Conservation (phyloP, 2,329 filamentous ascomycete genomes). For the Sporothrix pallida region DNA sequence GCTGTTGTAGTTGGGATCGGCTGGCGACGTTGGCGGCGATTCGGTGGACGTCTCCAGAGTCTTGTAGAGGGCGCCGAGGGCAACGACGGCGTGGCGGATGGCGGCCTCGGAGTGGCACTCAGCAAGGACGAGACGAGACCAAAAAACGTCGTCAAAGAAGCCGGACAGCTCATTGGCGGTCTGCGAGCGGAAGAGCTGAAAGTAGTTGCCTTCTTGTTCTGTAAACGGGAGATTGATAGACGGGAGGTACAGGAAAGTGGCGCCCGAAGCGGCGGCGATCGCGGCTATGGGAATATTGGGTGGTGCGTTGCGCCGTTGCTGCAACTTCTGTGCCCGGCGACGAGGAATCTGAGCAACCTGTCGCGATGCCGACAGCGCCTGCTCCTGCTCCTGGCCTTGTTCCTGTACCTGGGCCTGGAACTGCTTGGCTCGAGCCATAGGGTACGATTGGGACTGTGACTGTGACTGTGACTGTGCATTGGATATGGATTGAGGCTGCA, state of each 20-base stretch:
- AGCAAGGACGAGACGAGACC: conserved; percentile 66
- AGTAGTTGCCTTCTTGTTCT: conserved; percentile 62
- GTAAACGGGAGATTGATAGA: conserved; percentile 54
- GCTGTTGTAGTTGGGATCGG: conserved; percentile 42
- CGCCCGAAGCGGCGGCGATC: conserved; percentile 37
- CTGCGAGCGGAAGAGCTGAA: conserved; percentile 65
- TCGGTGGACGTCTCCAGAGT: conserved; percentile 65
- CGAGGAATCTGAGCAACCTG: conserved; percentile 38
- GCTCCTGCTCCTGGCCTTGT: background rate
- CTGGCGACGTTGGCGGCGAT: conserved; percentile 56
- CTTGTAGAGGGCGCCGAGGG: conserved; percentile 70
- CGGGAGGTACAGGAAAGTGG: conserved; percentile 47
- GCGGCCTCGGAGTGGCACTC: conserved; percentile 67
- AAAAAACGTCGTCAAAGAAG: conserved; percentile 70
- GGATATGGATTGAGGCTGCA: background rate
- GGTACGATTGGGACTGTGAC: background rate
- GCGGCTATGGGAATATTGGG: conserved; percentile 45
- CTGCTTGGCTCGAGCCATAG: background rate
- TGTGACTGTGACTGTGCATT: background rate
- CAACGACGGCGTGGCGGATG: conserved; percentile 69
- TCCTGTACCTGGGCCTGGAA: conserved; percentile 9
- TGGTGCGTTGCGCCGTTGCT: conserved; percentile 41
- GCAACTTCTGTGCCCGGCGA: conserved; percentile 35
- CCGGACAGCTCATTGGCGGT: conserved; percentile 69
- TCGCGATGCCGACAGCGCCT: background rate